Base-by-base conservation (phyloP, 495 filamentous ascomycete genomes). In the Pseudevernia furfuracea region DNA sequence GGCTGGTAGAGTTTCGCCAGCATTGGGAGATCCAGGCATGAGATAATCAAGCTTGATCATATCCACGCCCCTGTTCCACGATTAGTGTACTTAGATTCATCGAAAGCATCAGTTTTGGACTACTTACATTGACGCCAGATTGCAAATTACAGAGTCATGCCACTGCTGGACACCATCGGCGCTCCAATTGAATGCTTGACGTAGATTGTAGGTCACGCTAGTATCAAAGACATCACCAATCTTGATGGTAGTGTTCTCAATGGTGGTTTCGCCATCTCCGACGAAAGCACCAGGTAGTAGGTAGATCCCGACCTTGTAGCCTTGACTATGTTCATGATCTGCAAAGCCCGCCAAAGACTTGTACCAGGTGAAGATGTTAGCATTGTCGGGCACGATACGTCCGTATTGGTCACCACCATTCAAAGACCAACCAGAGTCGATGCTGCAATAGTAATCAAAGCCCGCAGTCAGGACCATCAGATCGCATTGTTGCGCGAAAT, bases 331-430 rank as follows among this genome's bases (percentile, higher is more conserved):
- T 23, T 1, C 19, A 37, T 23, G 55, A 32, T 58, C 55, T 38
- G 11, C 15, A 15, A n/a, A n/a, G 19, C 55, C 32, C 5, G 9
- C 10, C 17, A 37, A 37, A 6, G 32, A 36, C 21, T 32, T 8
- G 17, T 38, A 23, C 34, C 32, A 3, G 23, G 32, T 58, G 34
- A 58, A 58, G 3, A 58, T 37, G 55, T 19, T 58, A 1, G 55
- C 37, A 9, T 58, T 21, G 32, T 58, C 19, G 43, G 43, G 17
- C 32, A 37, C 32, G 17, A 37, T 58, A 7, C 15, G 55, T 10
- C 55, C 55, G n/a, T 58, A n/a, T 12, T 58, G 55, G 55, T 58
- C 55, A 21, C 32, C 55, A n/a, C 55, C 28, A 14, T 34, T 37
- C 21, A 37, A 36, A 21, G 55, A 36, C 34, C 17, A 36, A 10